Conservation (phyloP, 1,139 yeast species). For the Martiniozyma asiatica region DNA sequence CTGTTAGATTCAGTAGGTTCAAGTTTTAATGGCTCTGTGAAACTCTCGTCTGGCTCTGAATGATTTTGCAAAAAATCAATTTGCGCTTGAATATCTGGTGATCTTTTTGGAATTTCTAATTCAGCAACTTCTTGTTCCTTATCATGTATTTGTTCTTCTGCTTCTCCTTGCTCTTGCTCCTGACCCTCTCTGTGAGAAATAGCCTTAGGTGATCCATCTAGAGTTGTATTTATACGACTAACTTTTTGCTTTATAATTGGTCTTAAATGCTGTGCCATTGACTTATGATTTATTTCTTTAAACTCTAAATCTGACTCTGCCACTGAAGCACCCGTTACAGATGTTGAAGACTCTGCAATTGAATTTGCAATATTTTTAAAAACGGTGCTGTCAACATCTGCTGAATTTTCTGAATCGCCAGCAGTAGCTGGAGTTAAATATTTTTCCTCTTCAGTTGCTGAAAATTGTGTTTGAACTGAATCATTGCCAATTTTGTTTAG, state of each 20-base stretch:
- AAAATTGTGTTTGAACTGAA: slow-evolving; percentile 10
- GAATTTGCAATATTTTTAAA: neutral
- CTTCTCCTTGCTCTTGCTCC: no score
- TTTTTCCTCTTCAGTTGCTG: neutral
- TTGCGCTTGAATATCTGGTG: slow-evolving; percentile 9
- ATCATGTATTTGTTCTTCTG: no score
- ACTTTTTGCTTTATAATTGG: slow-evolving; percentile 10
- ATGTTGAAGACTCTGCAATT: no score
- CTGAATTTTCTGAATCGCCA: neutral
- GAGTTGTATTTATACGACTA: neutral
- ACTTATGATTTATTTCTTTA: slow-evolving; percentile 1
- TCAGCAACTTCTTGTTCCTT: no score
- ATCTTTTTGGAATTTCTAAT: slow-evolving; percentile 16
- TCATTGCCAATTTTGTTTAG: slow-evolving; percentile 9
- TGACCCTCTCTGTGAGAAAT: no score
- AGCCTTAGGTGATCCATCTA: no score
- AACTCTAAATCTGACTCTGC: no score
- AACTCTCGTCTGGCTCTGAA: neutral
- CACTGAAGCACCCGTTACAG: no score
- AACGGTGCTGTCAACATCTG: neutral
- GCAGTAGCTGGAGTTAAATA: neutral
- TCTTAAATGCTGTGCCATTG: slow-evolving; percentile 23
- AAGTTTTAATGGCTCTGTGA: neutral
- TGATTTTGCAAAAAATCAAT: slow-evolving; percentile 4
- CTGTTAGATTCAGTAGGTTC: neutral